Conservation (phyloP, 2,329 filamentous ascomycete species). For the Fusarium sp. region DNA sequence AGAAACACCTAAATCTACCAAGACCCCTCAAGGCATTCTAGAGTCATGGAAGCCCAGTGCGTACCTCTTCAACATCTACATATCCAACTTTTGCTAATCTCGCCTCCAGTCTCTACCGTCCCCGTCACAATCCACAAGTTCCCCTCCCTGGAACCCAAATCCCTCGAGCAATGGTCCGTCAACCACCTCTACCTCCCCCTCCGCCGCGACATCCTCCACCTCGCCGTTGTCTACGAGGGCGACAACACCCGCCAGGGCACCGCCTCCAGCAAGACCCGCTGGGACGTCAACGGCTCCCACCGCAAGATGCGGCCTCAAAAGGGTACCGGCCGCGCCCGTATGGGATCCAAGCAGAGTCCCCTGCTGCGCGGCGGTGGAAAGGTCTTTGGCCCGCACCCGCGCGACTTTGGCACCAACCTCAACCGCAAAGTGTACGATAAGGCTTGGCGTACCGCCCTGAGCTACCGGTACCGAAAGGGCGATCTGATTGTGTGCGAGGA, state of each 20-base stretch:
- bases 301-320: conserved; percentile 90
- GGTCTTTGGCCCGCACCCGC: conserved; percentile 88
- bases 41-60: conserved; percentile 64
- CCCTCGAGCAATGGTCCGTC: conserved; percentile 83
- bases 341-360: conserved; percentile 86
- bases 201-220: conserved; percentile 91
- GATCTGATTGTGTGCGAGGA: conserved; percentile 90
- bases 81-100: conserved; percentile 21
- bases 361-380: conserved; percentile 90
- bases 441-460: conserved; percentile 94
- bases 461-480: conserved; percentile 89
- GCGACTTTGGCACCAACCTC: conserved; percentile 89
- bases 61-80: conserved; percentile 14
- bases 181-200: conserved; percentile 91
- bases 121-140: conserved; percentile 92
- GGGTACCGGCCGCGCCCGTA: conserved; percentile 84
- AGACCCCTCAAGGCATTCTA: conserved; percentile 52
- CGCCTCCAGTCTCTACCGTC: conserved; percentile 71
- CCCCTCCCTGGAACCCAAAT: conserved; percentile 87
- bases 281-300: conserved; percentile 86
- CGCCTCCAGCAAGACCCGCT: conserved; percentile 85
- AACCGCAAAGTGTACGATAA: conserved; percentile 94
- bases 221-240: conserved; percentile 92
- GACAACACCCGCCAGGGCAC: conserved; percentile 91
- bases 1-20: conserved; percentile 46